Base-by-base conservation (phyloP, 345 rosid species). In the Salix purpurea region DNA sequence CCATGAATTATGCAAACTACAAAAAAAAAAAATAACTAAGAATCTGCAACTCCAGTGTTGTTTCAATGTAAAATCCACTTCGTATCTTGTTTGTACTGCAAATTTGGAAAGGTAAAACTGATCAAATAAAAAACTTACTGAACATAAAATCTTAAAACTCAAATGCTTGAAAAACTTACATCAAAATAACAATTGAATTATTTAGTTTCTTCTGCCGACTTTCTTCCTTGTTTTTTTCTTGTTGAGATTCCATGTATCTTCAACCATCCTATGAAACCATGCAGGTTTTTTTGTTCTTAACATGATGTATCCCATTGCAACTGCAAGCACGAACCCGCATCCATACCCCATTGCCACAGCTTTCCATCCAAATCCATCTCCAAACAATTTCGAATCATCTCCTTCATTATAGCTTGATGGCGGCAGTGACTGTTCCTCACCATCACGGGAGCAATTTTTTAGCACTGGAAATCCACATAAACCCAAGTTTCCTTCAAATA, bases 401-500 rank as follows among this genome's bases (percentile, higher is more conserved):
- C 76, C 82, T 24, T 9, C 28, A 6, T 39, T 9, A 0, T 14
- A 24, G 13, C 26, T 44, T 44, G 48, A 30, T 30, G 32, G 14
- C 2, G 50, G 0, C 0, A 12, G 16, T 1, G 68, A 44, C 4
- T 30, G 48, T 52, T 2, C 4, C 21, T 30, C 37, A 34, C 6
- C 36, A 8, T 10, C 18, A 13, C 19, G 9, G 6, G 16, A 0
- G 2, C 85, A 83, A 24, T 8, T 5, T 13, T 58, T 3, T 12
- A 56, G 1, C 16, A 79, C 30, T 3, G 74, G 80, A 44, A 6
- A 32, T 32, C 83, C 83, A 34, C 85, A 79, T n/a, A 76, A 7
- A 19, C 79, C 24, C n/a, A 5, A 28, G 65, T 39, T 39, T 39
- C 78, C 73, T 15, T 65, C 65, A 5, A 67, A 76, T 7, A 68